These are phyloP conservation scores for Vigna nakashimae DNA, from an alignment of 306 rosid genomes.

Conservation along the genomic window DNA sequence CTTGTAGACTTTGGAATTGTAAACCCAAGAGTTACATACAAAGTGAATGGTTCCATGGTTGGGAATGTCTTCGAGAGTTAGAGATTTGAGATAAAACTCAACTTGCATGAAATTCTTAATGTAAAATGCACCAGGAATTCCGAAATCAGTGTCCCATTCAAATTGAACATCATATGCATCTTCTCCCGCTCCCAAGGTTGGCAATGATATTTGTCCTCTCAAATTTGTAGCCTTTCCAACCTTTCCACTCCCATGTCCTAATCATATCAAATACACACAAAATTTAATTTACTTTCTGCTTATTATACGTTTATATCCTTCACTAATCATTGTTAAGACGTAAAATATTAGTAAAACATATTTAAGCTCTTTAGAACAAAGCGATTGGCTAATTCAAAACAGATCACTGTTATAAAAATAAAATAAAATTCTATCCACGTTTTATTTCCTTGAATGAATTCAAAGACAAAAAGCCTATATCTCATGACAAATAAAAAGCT, in stretches of 20 bases:
- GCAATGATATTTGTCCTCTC: slow-evolving; percentile 49
- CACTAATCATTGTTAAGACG: too few species aligned
- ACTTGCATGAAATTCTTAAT: slow-evolving; percentile 56
- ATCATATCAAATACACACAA: not conserved
- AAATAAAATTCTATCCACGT: too few species aligned
- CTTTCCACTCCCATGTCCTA: slow-evolving; percentile 55
- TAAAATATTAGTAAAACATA: too few species aligned
- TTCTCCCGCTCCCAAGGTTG: slow-evolving; percentile 51
- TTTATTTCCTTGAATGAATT: too few species aligned
- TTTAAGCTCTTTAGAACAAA: too few species aligned
- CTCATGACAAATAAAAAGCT: too few species aligned
- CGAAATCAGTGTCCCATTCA: slow-evolving; percentile 55
- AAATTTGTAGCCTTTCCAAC: slow-evolving; percentile 54
- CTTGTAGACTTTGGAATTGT: slow-evolving; percentile 53
- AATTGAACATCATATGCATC: slow-evolving; percentile 51
- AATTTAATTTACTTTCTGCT: too few species aligned
- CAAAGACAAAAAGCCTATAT: too few species aligned
- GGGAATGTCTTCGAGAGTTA: slow-evolving; percentile 65
- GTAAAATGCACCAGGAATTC: slow-evolving; percentile 68
- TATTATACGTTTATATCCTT: too few species aligned
- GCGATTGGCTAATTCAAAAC: too few species aligned
- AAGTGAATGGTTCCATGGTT: slow-evolving; percentile 63
- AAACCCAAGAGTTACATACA: slow-evolving; percentile 78
- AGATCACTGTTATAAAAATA: too few species aligned
- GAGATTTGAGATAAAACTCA: slow-evolving; percentile 60